Base-by-base conservation (phyloP, 495 filamentous ascomycete species). In the Daldinia decipiens region DNA sequence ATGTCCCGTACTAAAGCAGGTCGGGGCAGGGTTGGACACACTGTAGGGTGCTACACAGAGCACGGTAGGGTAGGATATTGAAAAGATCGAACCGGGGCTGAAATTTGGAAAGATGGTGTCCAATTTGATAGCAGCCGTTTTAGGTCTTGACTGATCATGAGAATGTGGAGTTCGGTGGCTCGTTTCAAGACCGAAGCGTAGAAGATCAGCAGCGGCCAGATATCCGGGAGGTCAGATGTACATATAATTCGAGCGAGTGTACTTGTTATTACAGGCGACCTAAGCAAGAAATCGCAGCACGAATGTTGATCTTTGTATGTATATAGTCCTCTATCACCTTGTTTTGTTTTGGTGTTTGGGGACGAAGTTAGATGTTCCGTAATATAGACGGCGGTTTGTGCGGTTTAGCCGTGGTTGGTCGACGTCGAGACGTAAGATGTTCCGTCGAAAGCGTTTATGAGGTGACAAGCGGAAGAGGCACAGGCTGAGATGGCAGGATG, bases 101-200 rank as follows among this genome's bases (percentile, higher is more conserved):
- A 65, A 67, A 68, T 72, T 70, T 74, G 70, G 63, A 70, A 71
- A 75, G 75, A 73, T 69, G 72, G 75, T 77, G 73, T 72, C 75
- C 75, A 75, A 77, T 73, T 77, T 74, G 75, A 77, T 73, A 74
- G 73, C 65, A 76, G 66, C 75, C 75, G 75, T 77, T 77, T 76
- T 77, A 71, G 75, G 70, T 72, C 73, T 68, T 74, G 56, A 77
- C 68, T 74, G 74, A 77, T 77, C 74, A 77, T 76, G 73, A 76
- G 75, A 77, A 76, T 76, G 75, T 77, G 75, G 75, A 77, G 75
- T 76, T 75, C 64, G 71, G 73, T 77, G 71, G 75, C 73, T 77
- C 75, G 75, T 77, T 77, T 77, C 75, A 77, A 76, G 75, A 76
- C 75, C 70, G 75, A 77, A 77, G 70, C 56, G 75, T 77, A 77